Evolutionary conservation across 768 basidiomycete species (phyloP).

Genomic region (Saitozyma sp.): DNA sequence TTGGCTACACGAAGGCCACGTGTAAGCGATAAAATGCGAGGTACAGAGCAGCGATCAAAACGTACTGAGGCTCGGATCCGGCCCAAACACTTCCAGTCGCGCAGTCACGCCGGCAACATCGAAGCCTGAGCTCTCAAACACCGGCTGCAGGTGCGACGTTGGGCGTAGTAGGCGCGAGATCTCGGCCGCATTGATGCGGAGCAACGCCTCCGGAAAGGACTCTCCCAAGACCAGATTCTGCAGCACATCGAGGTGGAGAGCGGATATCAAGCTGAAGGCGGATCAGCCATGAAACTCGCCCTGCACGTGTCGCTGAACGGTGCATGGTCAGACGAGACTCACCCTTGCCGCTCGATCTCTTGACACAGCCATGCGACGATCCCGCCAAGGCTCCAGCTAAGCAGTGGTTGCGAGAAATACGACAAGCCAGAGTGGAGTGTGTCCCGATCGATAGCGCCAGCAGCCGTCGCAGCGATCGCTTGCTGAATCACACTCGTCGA

Average conservation of each 20-base stretch:
- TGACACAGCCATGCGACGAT: conserved; percentile 49
- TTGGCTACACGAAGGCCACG: not conserved
- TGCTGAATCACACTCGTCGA: conserved; percentile 53
- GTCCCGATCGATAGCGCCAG: conserved; percentile 51
- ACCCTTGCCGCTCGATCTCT: conserved; percentile 51
- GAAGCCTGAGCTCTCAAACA: conserved; percentile 37
- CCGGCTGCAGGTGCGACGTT: conserved; percentile 25
- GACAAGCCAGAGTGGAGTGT: conserved; percentile 52
- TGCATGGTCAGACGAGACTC: conserved; percentile 8
- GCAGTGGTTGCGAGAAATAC: conserved; percentile 54
- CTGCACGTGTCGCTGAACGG: not conserved
- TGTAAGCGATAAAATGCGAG: conserved; percentile 1
- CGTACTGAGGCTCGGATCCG: no score
- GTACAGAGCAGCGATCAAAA: no score
- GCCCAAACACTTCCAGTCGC: no score
- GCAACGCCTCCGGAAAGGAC: conserved; percentile 31
- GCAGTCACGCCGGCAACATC: conserved; percentile 21
- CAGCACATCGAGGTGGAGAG: conserved; percentile 44
- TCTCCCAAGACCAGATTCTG: conserved; percentile 34
- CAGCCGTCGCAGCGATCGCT: conserved; percentile 46
- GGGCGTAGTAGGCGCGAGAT: conserved; percentile 28
- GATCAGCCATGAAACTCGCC: not conserved
- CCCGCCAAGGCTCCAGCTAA: conserved; percentile 54
- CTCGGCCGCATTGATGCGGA: conserved; percentile 23
- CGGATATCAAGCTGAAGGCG: conserved; percentile 29